Base-by-base conservation (phyloP, 306 rosid genomes). In the Gastrolobium bilobum region DNA sequence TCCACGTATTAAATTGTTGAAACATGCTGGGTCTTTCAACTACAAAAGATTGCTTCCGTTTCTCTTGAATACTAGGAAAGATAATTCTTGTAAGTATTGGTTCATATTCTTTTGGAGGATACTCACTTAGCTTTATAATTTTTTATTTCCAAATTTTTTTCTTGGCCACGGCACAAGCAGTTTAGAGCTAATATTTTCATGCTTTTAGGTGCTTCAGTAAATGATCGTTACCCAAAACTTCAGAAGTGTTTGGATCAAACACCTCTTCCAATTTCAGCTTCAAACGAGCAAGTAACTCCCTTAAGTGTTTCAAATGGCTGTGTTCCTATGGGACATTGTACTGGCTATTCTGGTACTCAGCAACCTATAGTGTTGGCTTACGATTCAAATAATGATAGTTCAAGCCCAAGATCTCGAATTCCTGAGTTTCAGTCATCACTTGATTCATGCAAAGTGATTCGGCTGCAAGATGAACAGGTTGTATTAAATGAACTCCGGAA, bases 11-110 rank as follows among this genome's bases (percentile, higher is more conserved):
- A 87, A 89, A 78, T 52, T 83, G 70, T 87, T 83, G 52, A 84
- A 65, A 71, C 81, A 73, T 63, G 82, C 87, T 10, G 90, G 89
- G 20, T 87, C 94, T 52, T 59, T 84, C 70, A 83, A 79, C 92
- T 91, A 83, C 73, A 81, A 84, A 79, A 89, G 98, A 82, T 40
- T 89, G 87, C 97, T 88, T 75, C 98, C 98, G 6, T 84, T 78
- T 85, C 72, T 91, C 7, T 54, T 53, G 85, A 81, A 88, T 54
- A 63, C 79, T 10, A 11, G 52, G 3, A 61, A 82, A 69, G 77
- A 82, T 52, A 81, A 83, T 51, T 66, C 88, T 51, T 38, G 86
- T 78, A 77, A 80, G 81, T 71, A 47, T 29, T 79, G 60, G 84
- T 69, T 56, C 63, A 48, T 74, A 47, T 48, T 79, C 51, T 26